phyloP scores from a whole-genome alignment of 108 stramenopile genomes.

The Nitzschia putrida region DNA sequence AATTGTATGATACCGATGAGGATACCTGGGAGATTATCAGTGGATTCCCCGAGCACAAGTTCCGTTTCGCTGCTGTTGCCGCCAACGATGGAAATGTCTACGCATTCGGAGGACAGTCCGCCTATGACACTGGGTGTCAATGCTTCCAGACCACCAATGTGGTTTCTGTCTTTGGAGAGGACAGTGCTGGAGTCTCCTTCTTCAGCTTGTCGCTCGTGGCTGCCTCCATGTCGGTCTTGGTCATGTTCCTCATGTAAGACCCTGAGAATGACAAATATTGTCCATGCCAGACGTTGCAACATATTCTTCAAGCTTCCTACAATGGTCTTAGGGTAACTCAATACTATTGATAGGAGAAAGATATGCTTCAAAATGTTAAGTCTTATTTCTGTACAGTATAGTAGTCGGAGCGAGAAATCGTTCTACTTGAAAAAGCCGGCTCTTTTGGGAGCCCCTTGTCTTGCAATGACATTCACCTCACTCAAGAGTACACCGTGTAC shows the following conservation, averaged over 20 bases:
- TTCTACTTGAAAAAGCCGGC: too few species aligned
- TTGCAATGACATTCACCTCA: too few species aligned
- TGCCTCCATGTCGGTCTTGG: neutral
- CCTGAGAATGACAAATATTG: too few species aligned
- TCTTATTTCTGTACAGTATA: too few species aligned
- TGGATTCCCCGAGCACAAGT: conserved; percentile 54
- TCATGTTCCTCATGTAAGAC: neutral
- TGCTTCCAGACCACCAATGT: conserved; percentile 63
- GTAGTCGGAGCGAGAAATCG: too few species aligned
- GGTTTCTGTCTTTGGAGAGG: conserved; percentile 34
- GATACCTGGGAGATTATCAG: conserved; percentile 45
- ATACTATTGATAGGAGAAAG: too few species aligned
- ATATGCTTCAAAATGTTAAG: too few species aligned
- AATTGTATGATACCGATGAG: conserved; percentile 40
- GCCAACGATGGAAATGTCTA: conserved; percentile 39
- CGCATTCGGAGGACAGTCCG: conserved; percentile 74
- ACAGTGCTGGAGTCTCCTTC: neutral
- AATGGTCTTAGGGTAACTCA: too few species aligned
- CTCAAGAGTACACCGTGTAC: neutral
- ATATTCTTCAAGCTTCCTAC: too few species aligned
- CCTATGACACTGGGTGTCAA: conserved; percentile 54
- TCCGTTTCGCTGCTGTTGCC: conserved; percentile 64
- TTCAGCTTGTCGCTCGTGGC: neutral
- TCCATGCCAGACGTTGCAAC: neutral
- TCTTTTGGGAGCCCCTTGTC: too few species aligned